Evolutionary conservation across 176 grass and related monocot species (phyloP).

Genomic region (Coix lacrymajobi): DNA sequence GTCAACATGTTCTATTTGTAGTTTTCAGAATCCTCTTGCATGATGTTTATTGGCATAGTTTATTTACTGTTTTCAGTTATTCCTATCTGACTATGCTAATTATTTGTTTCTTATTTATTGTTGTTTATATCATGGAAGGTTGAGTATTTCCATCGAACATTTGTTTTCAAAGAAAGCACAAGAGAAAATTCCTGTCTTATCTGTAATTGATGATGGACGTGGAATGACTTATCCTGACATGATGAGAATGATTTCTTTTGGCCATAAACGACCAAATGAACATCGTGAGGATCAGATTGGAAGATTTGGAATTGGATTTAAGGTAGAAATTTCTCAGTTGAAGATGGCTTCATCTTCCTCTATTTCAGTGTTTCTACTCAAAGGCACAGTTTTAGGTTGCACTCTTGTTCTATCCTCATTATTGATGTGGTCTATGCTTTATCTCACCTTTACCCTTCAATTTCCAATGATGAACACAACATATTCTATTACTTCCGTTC

Average conservation of each 20-base stretch:
- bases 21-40: conserved; percentile 3
- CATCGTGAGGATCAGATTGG: conserved; percentile 52
- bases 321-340: conserved; percentile 40
- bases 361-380: neutral
- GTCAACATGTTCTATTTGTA: conserved; percentile 17
- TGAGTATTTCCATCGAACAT: conserved; percentile 61
- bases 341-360: neutral
- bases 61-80: neutral
- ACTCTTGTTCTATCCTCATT: neutral
- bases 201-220: conserved; percentile 77
- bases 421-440: conserved; percentile 8
- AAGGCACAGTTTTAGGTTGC: neutral
- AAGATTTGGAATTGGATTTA: conserved; percentile 89
- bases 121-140: conserved; percentile 41
- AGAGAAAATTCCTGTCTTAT: conserved; percentile 66
- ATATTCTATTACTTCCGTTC: neutral
- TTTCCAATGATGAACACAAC: neutral
- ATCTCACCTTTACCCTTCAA: neutral
- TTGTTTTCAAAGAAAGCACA: conserved; percentile 68
- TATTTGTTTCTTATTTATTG: conserved; percentile 10
- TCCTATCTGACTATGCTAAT: neutral
- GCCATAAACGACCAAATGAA: conserved; percentile 58
- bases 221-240: conserved; percentile 72
- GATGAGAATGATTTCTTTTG: conserved; percentile 84
- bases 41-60: conserved; percentile 2